Conservation (phyloP, 768 basidiomycete species). For the Naganishia antarctica region DNA sequence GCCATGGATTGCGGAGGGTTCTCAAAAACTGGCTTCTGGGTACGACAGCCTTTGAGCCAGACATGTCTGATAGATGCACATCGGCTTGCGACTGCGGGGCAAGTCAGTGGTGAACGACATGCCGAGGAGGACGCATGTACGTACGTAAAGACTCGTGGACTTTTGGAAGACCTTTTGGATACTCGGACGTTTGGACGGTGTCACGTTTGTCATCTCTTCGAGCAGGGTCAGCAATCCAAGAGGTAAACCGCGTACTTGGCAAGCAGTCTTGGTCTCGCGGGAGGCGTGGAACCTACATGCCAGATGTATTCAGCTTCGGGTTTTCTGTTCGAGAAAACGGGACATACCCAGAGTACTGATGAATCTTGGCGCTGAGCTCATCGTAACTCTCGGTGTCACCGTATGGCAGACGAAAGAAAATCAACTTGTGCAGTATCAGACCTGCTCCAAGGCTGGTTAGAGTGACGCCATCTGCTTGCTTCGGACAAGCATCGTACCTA, state of each 20-base stretch:
- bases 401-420: constrained; percentile 87
- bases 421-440: constrained; percentile 87
- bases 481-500: constrained; percentile 54
- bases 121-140: neutral
- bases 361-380: constrained; percentile 66
- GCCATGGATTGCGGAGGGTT: neutral
- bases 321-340: neutral
- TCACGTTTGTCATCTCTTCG: constrained; percentile 64
- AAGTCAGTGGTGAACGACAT: neutral
- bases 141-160: constrained; percentile 6
- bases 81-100: neutral
- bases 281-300: constrained; percentile 57
- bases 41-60: neutral
- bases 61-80: neutral
- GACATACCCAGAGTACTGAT: constrained; percentile 62
- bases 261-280: constrained; percentile 55
- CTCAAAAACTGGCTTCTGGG: neutral
- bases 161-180: constrained; percentile 59
- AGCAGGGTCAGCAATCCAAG: constrained; percentile 66
- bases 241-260: constrained; percentile 69
- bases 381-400: constrained; percentile 65
- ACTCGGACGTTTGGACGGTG: constrained; percentile 61
- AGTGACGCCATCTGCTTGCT: no score
- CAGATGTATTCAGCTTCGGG: neutral
- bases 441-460: constrained; percentile 29